Percentiles rank a stretch among this genome's conserved stretches.
Evolutionary conservation across 2,329 filamentous ascomycete genomes (phyloP).

Genomic region (Neocatenulostroma microsporum): DNA sequence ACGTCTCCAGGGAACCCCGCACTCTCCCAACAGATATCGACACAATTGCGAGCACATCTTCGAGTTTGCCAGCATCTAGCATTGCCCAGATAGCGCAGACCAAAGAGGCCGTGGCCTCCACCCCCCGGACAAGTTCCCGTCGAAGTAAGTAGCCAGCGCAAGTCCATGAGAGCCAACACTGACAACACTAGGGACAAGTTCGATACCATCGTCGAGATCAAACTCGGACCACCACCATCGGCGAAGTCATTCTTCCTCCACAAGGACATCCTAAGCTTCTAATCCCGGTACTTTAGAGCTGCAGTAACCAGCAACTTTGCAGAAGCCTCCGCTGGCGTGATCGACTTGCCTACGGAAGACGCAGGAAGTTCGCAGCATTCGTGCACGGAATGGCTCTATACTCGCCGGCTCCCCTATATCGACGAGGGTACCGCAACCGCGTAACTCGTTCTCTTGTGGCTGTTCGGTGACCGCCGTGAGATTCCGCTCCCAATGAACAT

Average conservation of each 20-base stretch:
- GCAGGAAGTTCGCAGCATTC: conserved; percentile 7
- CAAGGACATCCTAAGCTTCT: conserved; percentile 16
- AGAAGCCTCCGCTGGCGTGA: conserved; percentile 7
- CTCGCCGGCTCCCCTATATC: conserved; percentile 4
- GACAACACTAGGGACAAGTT: background rate
- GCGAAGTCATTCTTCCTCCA: conserved; percentile 14
- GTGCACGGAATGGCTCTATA: conserved; percentile 10
- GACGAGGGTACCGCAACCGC: no score
- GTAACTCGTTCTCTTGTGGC: background rate
- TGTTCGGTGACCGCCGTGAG: background rate
- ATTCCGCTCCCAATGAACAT: background rate
- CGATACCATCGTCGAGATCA: conserved; percentile 44
- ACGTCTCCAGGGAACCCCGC: no score
- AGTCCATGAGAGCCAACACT: background rate
- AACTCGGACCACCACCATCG: conserved; percentile 6
- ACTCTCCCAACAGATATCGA: no score
- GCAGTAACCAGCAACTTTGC: conserved; percentile 6
- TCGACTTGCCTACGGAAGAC: conserved; percentile 9
- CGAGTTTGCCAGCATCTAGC: no score
- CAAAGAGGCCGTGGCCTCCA: no score
- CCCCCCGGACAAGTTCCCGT: background rate
- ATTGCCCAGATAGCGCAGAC: no score
- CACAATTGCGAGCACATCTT: no score
- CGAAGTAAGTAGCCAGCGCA: background rate
- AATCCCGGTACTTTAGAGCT: conserved; percentile 18